Conservation (phyloP, 2,329 filamentous ascomycete genomes). For the Didymella sp. region DNA sequence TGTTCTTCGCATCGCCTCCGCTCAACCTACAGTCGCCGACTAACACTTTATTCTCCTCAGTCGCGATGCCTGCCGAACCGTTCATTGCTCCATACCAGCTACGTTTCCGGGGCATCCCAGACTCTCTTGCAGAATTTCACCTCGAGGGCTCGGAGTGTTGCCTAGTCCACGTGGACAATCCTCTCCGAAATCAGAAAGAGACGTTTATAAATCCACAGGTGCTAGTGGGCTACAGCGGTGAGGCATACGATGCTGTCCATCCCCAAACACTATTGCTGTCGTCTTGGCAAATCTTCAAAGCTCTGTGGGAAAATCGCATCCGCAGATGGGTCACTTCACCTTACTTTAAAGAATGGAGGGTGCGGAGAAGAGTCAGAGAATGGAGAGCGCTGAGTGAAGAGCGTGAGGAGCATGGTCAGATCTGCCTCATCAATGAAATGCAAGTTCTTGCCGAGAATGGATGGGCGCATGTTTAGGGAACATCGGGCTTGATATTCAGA, state of each 20-base stretch:
- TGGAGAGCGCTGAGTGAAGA: background rate
- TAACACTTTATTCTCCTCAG: background rate
- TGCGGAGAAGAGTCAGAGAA: background rate
- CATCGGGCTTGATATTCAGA: too few relatives aligned
- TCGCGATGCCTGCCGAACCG: background rate
- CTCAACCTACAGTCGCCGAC: background rate
- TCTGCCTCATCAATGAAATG: background rate
- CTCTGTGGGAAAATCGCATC: background rate
- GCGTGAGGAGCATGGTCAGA: background rate
- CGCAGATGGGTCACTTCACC: background rate
- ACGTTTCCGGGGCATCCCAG: background rate
- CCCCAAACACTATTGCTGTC: background rate
- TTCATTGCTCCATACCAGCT: background rate
- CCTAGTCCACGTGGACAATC: background rate
- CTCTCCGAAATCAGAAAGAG: background rate
- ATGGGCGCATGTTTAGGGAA: background rate
- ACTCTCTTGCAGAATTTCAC: background rate
- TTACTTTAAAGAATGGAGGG: background rate
- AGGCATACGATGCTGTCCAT: background rate
- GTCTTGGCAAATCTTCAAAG: background rate
- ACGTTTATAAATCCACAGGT: background rate
- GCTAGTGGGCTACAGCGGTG: background rate
- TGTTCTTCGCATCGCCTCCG: background rate
- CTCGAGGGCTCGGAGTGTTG: background rate
- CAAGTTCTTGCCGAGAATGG: background rate